phyloP scores from a whole-genome alignment of 1,284 basidiomycete genomes.

The Rhizoctonia solani region DNA sequence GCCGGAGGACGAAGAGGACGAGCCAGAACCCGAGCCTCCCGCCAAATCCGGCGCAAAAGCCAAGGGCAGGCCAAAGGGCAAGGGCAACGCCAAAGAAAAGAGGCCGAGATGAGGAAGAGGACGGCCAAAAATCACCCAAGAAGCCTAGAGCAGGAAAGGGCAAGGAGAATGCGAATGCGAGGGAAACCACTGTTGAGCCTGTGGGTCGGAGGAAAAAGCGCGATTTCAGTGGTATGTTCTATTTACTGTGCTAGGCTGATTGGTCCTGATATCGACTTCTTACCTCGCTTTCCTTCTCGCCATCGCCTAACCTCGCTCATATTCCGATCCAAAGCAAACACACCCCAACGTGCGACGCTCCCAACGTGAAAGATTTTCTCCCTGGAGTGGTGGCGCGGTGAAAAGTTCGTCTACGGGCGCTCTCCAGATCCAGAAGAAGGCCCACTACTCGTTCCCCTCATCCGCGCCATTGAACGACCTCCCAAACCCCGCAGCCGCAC shows the following conservation, averaged over 20 bases:
- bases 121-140: background rate
- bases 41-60: constrained; percentile 1
- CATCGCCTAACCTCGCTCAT: too few relatives aligned
- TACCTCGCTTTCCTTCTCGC: too few relatives aligned
- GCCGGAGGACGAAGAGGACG: background rate
- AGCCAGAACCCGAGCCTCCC: constrained; percentile 3
- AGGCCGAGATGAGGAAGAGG: constrained; percentile 9
- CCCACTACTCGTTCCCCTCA: constrained; percentile 68
- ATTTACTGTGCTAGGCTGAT: background rate
- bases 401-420: constrained; percentile 81
- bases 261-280: too few relatives aligned
- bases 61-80: constrained; percentile 7
- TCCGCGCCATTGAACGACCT: constrained; percentile 80
- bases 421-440: constrained; percentile 55
- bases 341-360: constrained; percentile 66
- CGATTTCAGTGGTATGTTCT: constrained; percentile 17
- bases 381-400: constrained; percentile 95
- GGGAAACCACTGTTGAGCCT: background rate
- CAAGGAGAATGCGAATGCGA: background rate
- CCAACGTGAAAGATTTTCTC: constrained; percentile 69
- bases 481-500: constrained; percentile 67
- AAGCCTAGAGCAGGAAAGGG: background rate
- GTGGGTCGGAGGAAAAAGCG: constrained; percentile 23
- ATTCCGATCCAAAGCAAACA: too few relatives aligned
- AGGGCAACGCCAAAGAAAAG: constrained; percentile 4